A percentile compares a stretch with the other conserved stretches of the same genome.
Evolutionary conservation across 495 filamentous ascomycete species (phyloP).

Genomic region (Aspergillus cristatus): DNA sequence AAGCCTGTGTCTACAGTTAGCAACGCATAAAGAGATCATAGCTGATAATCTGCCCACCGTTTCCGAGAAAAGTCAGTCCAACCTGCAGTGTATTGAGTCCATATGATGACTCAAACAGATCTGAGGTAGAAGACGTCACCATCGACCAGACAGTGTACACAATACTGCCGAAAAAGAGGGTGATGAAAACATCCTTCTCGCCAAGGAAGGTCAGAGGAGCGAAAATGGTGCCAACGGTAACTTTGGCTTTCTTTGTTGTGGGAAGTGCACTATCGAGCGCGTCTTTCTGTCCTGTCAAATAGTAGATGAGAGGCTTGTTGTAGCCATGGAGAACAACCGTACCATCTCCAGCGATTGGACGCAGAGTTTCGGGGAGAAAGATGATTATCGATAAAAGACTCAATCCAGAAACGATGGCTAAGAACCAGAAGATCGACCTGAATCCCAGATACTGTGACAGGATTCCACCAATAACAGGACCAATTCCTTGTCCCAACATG

Average conservation of each 20-base stretch:
- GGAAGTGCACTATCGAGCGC: constrained; percentile 11
- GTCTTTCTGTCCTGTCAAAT: constrained; percentile 21
- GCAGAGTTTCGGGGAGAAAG: constrained; percentile 60
- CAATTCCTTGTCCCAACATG: constrained; percentile 46
- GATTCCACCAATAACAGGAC: constrained; percentile 58
- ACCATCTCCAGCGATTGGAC: constrained; percentile 66
- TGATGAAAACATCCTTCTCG: constrained; percentile 38
- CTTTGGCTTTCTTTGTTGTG: constrained; percentile 15
- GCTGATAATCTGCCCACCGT: constrained; percentile 16
- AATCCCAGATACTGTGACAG: constrained; percentile 58
- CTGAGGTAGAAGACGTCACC: constrained; percentile 38
- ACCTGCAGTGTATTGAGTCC: constrained; percentile 26
- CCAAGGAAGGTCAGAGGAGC: constrained; percentile 29
- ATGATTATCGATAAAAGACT: constrained; percentile 43
- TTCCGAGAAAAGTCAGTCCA: constrained; percentile 34
- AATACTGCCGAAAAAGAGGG: constrained; percentile 36
- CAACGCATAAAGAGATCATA: neutral
- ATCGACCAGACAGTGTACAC: constrained; percentile 44
- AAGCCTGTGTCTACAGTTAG: constrained; percentile 15
- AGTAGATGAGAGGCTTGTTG: constrained; percentile 31
- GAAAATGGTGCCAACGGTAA: constrained; percentile 25
- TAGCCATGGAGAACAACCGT: constrained; percentile 27
- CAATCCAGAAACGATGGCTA: constrained; percentile 46
- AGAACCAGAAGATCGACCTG: constrained; percentile 65
- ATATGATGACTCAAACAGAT: constrained; percentile 27